A percentile compares a stretch with the other conserved stretches of the same genome.
phyloP scores from a whole-genome alignment of 2,329 filamentous ascomycete species.

The Blastomyces parvus region DNA sequence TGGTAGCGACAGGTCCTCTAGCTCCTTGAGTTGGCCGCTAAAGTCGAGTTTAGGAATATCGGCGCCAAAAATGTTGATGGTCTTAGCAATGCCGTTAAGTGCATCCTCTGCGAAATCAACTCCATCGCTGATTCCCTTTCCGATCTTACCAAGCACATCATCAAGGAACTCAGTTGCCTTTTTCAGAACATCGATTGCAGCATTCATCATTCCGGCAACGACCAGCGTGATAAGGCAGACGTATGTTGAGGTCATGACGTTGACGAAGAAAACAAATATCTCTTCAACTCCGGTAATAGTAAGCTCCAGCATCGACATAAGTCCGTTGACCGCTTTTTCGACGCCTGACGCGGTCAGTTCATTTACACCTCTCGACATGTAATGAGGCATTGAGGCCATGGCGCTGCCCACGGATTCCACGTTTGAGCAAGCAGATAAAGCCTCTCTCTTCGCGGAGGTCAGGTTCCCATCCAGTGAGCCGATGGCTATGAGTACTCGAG shows the following conservation, averaged over 20 bases:
- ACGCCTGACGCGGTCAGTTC: conserved; percentile 70
- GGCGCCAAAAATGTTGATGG: conserved; percentile 48
- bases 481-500: conserved; percentile 68
- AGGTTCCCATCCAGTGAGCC: conserved; percentile 64
- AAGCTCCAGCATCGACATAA: conserved; percentile 70
- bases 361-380: conserved; percentile 82
- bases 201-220: conserved; percentile 66
- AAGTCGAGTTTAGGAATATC: conserved; percentile 54
- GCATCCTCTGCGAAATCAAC: conserved; percentile 44
- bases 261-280: conserved; percentile 84
- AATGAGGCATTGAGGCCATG: conserved; percentile 98
- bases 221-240: conserved; percentile 79
- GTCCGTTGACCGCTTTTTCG: conserved; percentile 66
- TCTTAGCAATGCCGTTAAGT: conserved; percentile 43
- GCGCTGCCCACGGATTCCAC: conserved; percentile 89
- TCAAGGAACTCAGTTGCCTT: conserved; percentile 54
- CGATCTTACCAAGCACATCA: conserved; percentile 40
- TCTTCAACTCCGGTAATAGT: conserved; percentile 74
- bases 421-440: conserved; percentile 77
- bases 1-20: conserved; percentile 62
- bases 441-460: conserved; percentile 65
- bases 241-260: conserved; percentile 83
- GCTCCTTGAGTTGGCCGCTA: conserved; percentile 51
- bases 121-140: conserved; percentile 36
- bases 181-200: conserved; percentile 53